Base-by-base conservation (phyloP, 1,284 basidiomycete genomes). In the Irpex rosettiformis region DNA sequence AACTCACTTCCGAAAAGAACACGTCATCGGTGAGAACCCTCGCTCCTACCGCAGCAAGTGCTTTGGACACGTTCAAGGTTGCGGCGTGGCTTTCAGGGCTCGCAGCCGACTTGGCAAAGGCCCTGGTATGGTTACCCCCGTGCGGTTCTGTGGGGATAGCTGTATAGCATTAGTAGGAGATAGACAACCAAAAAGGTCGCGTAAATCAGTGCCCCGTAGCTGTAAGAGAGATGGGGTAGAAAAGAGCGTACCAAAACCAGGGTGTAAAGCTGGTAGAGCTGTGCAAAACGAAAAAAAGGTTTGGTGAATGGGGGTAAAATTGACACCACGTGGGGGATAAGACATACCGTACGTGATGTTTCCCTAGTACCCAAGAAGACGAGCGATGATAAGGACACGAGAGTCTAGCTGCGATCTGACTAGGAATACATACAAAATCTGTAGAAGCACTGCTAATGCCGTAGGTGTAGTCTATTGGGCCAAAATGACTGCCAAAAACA, bases 121-220 rank as follows among this genome's bases (percentile, higher is more conserved):
- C 81, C 4, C 79, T 73, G 1, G 88, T 89, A 63, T 90, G 88
- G 63, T 91, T 91, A 5, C 82, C 84, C 25, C 86, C 86, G 49
- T 78, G 71, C 3, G 77, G 77, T 55, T 75, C 72, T 4, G 86
- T 88, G 11, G 88, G 86, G 58, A 91, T 90, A 18, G 84, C 88
- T 89, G 63, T n/a, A 54, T 47, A 11, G 33, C 11, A n/a, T 40
- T 40, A 13, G 33, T n/a, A n/a, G n/a, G n/a, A n/a, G 33, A 37
- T 37, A 16, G 7, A 16, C 33, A 6, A 37, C 33, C 33, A 47
- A 7, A 18, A 3, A 47, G 16, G n/a, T 10, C n/a, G 11, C 33
- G 33, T 40, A 40, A 21, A 24, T 47, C 18, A 47, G 43, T 47
- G 22, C 5, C 4, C 22, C 22, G n/a, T 42, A 40, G 21, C 11